Conservation (phyloP, 257 asterid species). For the Anisodus acutangulus region DNA sequence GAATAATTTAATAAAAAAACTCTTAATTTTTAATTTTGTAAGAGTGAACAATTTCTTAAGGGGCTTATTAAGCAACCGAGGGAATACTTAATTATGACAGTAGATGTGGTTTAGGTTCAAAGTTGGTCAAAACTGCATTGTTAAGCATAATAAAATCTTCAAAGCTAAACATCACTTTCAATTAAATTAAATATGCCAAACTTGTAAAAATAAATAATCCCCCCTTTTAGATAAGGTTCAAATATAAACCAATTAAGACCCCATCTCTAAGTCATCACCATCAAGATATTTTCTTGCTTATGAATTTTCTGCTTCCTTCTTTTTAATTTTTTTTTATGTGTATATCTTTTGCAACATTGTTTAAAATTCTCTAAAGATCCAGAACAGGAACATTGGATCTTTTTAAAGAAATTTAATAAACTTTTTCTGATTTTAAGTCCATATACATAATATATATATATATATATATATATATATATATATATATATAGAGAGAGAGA, state of each 20-base stretch:
- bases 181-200: conserved; percentile 32
- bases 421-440: not conserved
- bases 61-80: no score
- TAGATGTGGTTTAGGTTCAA: conserved; percentile 22
- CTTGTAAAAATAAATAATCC: not conserved
- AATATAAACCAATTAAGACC: not conserved
- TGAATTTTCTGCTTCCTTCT: not conserved
- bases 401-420: not conserved
- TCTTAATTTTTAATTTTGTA: no score
- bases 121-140: not conserved
- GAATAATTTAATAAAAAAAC: no score
- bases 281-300: conserved; percentile 10
- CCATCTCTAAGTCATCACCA: conserved; percentile 27
- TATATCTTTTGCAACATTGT: no score
- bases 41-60: no score
- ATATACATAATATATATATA: not conserved
- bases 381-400: not conserved
- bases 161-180: conserved; percentile 43
- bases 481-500: not conserved
- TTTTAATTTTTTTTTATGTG: not conserved
- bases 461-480: not conserved
- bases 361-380: no score
- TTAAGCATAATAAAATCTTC: not conserved
- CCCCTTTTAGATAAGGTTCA: conserved; percentile 44
- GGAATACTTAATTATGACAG: not conserved